A percentile compares a stretch with the other conserved stretches of the same genome.
Conservation (phyloP, 2,329 filamentous ascomycete genomes). For the Aspergillus quadricinctus region DNA sequence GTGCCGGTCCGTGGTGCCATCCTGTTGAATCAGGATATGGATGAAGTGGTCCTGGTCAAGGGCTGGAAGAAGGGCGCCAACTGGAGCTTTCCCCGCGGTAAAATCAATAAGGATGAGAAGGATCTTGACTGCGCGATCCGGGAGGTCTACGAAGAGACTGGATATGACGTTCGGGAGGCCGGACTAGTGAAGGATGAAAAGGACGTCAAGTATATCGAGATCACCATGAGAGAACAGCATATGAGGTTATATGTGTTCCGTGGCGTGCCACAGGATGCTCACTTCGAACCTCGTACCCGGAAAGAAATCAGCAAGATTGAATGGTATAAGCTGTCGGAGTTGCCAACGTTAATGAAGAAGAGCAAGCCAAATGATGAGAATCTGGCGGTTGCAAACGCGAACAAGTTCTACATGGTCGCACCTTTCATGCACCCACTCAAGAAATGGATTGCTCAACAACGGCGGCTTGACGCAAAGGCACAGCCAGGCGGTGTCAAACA, state of each 20-base stretch:
- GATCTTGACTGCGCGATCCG: slow-evolving; percentile 90
- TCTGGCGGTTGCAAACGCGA: slow-evolving; percentile 57
- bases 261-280: slow-evolving; percentile 77
- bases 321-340: slow-evolving; percentile 87
- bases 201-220: slow-evolving; percentile 76
- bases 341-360: slow-evolving; percentile 70
- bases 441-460: slow-evolving; percentile 85
- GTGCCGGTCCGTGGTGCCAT: slow-evolving; percentile 94
- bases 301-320: slow-evolving; percentile 97
- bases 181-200: slow-evolving; percentile 69
- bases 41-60: slow-evolving; percentile 86
- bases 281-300: slow-evolving; percentile 83
- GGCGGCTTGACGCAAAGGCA: slow-evolving; percentile 61
- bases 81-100: slow-evolving; percentile 95
- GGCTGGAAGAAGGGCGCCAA: slow-evolving; percentile 96
- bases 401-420: slow-evolving; percentile 97
- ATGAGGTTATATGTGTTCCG: slow-evolving; percentile 90
- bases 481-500: slow-evolving; percentile 38
- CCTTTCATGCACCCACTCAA: slow-evolving; percentile 82
- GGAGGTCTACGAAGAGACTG: slow-evolving; percentile 95
- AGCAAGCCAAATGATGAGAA: slow-evolving; percentile 63
- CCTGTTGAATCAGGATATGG: slow-evolving; percentile 89
- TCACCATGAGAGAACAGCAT: slow-evolving; percentile 88
- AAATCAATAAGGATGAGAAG: slow-evolving; percentile 96
- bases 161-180: slow-evolving; percentile 72